Conservation (phyloP, 2,329 filamentous ascomycete species). For the Apiospora marii region DNA sequence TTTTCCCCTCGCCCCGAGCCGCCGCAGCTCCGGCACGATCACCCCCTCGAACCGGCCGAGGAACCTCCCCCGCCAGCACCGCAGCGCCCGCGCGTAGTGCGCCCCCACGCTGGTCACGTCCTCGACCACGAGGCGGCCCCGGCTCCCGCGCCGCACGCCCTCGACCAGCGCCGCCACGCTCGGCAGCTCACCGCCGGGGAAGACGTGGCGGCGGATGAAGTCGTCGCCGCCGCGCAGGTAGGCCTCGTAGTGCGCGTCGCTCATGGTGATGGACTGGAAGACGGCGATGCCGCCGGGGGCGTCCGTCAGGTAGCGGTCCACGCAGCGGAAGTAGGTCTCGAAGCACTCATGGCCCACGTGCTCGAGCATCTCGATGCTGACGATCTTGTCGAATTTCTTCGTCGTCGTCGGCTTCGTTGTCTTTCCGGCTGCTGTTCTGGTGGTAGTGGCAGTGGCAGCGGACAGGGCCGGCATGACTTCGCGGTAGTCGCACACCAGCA, state of each 20-base stretch:
- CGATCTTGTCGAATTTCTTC: neutral
- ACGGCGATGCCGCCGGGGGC: neutral
- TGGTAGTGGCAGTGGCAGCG: neutral
- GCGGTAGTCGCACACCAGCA: neutral
- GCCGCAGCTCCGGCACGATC: neutral
- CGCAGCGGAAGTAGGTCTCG: neutral
- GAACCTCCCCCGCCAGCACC: neutral
- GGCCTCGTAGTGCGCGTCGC: neutral
- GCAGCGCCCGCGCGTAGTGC: neutral
- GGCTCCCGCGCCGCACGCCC: neutral
- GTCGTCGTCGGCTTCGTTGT: neutral
- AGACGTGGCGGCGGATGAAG: neutral
- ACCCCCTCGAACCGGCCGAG: neutral
- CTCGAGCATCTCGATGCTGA: slow-evolving; percentile 3
- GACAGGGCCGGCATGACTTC: neutral
- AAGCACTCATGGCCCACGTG: neutral
- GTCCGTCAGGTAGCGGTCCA: neutral
- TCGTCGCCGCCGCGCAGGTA: neutral
- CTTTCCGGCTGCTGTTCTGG: neutral
- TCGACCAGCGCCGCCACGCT: neutral
- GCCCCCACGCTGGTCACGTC: neutral
- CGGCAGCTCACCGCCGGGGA: slow-evolving; percentile 7
- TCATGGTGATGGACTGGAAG: slow-evolving; percentile 4
- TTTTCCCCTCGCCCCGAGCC: neutral
- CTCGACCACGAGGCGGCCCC: neutral